These are phyloP conservation scores for Penicillium samsonianum DNA, from an alignment of 495 filamentous ascomycete genomes.

Conservation along the genomic window DNA sequence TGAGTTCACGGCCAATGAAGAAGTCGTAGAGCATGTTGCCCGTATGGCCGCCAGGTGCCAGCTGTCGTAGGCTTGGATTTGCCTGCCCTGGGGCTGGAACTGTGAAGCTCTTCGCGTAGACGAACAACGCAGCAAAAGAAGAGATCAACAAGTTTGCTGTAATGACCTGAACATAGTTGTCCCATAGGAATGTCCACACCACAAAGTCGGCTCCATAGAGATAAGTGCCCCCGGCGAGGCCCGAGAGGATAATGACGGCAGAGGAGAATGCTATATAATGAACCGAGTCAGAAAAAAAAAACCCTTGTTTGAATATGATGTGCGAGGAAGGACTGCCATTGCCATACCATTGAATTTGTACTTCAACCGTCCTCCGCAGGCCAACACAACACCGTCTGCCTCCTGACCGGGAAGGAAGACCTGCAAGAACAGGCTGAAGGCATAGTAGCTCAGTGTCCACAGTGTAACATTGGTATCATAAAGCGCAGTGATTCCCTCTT, in stretches of 20 bases:
- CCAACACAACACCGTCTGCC: slow-evolving; percentile 67
- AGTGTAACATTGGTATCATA: slow-evolving; percentile 58
- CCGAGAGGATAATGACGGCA: slow-evolving; percentile 65
- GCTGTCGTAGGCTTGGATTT: slow-evolving; percentile 64
- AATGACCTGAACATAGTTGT: slow-evolving; percentile 84
- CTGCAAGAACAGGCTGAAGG: slow-evolving; percentile 73
- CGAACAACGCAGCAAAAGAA: slow-evolving; percentile 65
- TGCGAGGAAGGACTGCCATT: neutral
- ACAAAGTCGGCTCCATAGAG: slow-evolving; percentile 77
- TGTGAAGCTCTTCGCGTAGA: slow-evolving; percentile 78
- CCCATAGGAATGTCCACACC: slow-evolving; percentile 89
- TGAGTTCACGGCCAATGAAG: slow-evolving; percentile 96
- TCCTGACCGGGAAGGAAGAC: slow-evolving; percentile 75
- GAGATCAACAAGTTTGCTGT: slow-evolving; percentile 80
- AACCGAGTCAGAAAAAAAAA: slow-evolving; percentile 7
- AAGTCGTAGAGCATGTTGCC: slow-evolving; percentile 94
- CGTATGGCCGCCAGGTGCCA: slow-evolving; percentile 77
- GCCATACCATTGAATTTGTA: slow-evolving; percentile 85
- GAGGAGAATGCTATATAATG: slow-evolving; percentile 68
- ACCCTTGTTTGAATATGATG: neutral
- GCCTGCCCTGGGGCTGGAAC: slow-evolving; percentile 65
- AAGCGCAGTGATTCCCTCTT: slow-evolving; percentile 63
- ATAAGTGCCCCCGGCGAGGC: slow-evolving; percentile 71
- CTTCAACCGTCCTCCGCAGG: slow-evolving; percentile 70
- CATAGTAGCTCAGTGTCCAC: slow-evolving; percentile 76